Conservation (phyloP, 768 basidiomycete genomes). For the Boletus rex-veris region DNA sequence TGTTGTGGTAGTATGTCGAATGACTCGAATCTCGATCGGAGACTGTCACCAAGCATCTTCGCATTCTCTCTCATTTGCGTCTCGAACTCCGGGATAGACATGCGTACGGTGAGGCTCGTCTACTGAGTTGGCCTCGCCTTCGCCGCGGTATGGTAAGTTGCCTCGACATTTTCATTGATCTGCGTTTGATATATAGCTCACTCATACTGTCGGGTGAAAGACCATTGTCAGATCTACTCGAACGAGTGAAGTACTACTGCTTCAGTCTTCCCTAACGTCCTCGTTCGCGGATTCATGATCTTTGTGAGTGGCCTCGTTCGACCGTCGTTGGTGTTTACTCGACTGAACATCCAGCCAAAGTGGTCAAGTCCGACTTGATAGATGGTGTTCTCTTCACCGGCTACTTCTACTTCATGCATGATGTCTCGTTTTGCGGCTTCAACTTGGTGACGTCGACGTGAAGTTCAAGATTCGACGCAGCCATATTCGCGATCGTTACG, state of each 20-base stretch:
- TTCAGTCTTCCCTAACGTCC: slow-evolving; percentile 63
- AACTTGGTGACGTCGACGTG: no score
- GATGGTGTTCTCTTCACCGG: slow-evolving; percentile 43
- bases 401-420: no score
- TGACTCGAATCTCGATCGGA: no score
- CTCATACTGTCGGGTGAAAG: slow-evolving; percentile 89
- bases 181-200: slow-evolving; percentile 1
- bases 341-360: slow-evolving; percentile 52
- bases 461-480: no score
- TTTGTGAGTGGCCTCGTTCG: slow-evolving; percentile 65
- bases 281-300: slow-evolving; percentile 57
- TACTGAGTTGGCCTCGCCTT: slow-evolving; percentile 65
- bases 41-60: no score
- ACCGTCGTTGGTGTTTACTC: background rate
- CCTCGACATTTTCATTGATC: background rate
- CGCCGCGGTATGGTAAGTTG: slow-evolving; percentile 81
- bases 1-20: no score
- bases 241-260: slow-evolving; percentile 77
- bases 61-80: no score
- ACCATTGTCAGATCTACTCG: slow-evolving; percentile 92
- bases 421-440: no score
- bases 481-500: no score
- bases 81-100: slow-evolving; percentile 59
- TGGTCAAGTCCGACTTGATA: slow-evolving; percentile 87
- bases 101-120: slow-evolving; percentile 70